Base-by-base conservation (phyloP, 768 basidiomycete species). In the Mycena crocata region DNA sequence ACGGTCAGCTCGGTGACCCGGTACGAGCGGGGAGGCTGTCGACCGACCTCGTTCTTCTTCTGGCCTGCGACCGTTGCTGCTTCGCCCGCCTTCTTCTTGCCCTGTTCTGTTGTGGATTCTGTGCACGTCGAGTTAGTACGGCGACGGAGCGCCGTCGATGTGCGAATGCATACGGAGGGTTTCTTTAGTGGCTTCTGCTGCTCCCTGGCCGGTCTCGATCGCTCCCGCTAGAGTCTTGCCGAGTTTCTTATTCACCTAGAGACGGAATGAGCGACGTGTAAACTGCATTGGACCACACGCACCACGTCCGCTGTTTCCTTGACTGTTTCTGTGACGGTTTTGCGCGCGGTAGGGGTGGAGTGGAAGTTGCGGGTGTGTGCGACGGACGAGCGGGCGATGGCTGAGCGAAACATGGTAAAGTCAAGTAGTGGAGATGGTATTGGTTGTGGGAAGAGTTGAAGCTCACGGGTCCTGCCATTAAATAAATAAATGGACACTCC, bases 221-320 rank as follows among this genome's bases (percentile, higher is more conserved):
- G 84, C 85, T 31, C 78, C 80, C 15, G 85, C 85, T 17, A 86
- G 71, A 3, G 80, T 79, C 65, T 84, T 76, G 7, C 85, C 84
- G 13, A 85, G 72, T 21, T 79, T 82, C 68, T 80, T 81, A 63
- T 83, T 85, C 0, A 85, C 79, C 84, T 86, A 49, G 7, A 49
- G 19, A 13, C 24, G 40, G n/a, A 9, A 13, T 62, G 26, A 12
- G 34, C 39, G 7, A 30, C 21, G 19, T n/a, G n/a, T 57, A 23
- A 42, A 46, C 50, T 49, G 42, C 55, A 50, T 30, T 19, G 32
- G 19, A 52, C n/a, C 19, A 19, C 3, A 51, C 72, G 17, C 28
- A 85, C 85, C 62, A 79, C 80, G 30, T 84, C 79, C 44, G 84
- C 85, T 24, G 78, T 77, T 28, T 85, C 84, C 0, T 79, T 71